These are phyloP conservation scores for Cladosporium sp. DNA, from an alignment of 2,329 filamentous ascomycete genomes.

Conservation along the genomic window DNA sequence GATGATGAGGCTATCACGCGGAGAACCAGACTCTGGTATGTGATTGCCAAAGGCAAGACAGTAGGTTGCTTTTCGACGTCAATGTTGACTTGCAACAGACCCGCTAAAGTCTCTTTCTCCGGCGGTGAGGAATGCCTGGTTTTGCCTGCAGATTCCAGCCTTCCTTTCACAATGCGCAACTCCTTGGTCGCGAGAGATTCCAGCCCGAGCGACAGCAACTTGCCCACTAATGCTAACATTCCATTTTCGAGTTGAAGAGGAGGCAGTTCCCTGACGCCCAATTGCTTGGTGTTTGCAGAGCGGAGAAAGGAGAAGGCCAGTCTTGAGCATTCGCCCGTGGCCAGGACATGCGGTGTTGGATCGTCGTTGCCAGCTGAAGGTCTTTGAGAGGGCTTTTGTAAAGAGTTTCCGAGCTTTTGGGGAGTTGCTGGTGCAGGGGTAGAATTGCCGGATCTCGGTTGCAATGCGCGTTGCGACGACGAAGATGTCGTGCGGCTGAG, in stretches of 20 bases:
- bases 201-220: conserved; percentile 60
- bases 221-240: conserved; percentile 65
- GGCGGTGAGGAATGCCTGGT: conserved; percentile 1
- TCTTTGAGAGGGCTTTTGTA: conserved; percentile 2
- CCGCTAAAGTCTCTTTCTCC: conserved; percentile 48
- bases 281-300: conserved; percentile 48
- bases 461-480: conserved; percentile 25
- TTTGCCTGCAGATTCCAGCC: conserved; percentile 47
- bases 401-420: conserved; percentile 1
- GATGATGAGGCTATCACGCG: conserved; percentile 59
- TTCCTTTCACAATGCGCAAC: conserved; percentile 60
- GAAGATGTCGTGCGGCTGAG: conserved; percentile 4
- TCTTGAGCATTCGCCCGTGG: conserved; percentile 65
- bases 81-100: conserved; percentile 58
- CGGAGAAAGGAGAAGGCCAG: conserved; percentile 63
- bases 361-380: not conserved
- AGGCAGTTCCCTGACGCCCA: conserved; percentile 52
- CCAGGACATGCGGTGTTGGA: conserved; percentile 33
- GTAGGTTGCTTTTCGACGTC: conserved; percentile 33
- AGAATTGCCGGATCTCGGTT: conserved; percentile 43
- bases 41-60: conserved; percentile 53
- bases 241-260: conserved; percentile 68
- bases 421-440: conserved; percentile 53
- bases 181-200: conserved; percentile 68
- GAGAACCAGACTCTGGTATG: conserved; percentile 62